Base-by-base conservation (phyloP, 2,329 filamentous ascomycete genomes). In the Sarocladium kiliense region DNA sequence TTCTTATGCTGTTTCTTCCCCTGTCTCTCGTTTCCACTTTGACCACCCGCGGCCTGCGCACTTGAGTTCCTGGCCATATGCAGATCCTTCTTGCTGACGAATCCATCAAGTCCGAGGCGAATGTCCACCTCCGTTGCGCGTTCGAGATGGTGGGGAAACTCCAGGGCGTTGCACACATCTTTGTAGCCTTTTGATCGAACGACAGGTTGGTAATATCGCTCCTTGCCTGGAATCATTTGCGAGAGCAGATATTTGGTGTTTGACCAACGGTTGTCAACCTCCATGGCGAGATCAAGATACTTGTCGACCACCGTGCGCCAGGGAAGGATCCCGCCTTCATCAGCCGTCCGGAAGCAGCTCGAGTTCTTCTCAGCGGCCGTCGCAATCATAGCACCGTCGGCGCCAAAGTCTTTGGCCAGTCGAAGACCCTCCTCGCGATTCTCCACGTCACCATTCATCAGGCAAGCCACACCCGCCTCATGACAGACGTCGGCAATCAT, bases 361-460 rank as follows among this genome's bases (percentile, higher is more conserved):
- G 91, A 84, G 66, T 99, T 99, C 60, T 86, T 83, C 75, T 99
- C 94, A 1, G 94, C 94, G 3, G 90, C 82, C 2, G 91, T 94
- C 10, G 94, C 94, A 64, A 99, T 97, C 94, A 99, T 99, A 58
- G 90, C 94, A 5, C 92, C 93, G 65, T 97, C 92, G 5, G 88
- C 89, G n/a, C 86, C 87, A 66, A 82, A 97, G 67, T 96, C 87
- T 25, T 81, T 65, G 58, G 91, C 86, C 6, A 99, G 77, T 57
- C 76, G 68, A 7, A 88, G 66, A 0, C 86, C 93, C 57, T 96
- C 77, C 53, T 90, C 87, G 55, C 89, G 82, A 36, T 77, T 83
- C 55, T 80, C 83, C 0, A 99, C 91, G 65, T 99, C 94, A 49
- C 94, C 94, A 66, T 99, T 99, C 85, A 97, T 92, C 39, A 97